Evolutionary conservation across 805 yeast species (phyloP).

Genomic region (Pachysolen tannophilus): DNA sequence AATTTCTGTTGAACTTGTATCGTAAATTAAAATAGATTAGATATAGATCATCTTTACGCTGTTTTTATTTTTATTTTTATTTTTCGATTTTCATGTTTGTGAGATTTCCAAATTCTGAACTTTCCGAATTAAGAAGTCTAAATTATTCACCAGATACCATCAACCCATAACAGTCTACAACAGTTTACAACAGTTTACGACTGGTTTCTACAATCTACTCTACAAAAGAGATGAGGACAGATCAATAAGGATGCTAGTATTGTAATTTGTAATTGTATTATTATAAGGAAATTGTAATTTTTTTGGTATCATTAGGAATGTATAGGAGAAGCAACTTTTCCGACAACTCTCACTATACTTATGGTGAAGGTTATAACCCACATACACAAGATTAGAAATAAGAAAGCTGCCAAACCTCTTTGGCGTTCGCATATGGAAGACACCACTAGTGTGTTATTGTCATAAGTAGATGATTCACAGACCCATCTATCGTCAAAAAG

Average conservation of each 20-base stretch:
- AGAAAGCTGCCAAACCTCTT: slow-evolving; percentile 66
- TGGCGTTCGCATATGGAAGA: slow-evolving; percentile 68
- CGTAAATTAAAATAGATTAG: no score
- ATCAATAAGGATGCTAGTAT: neutral
- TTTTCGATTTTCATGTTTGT: no score
- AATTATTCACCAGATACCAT: no score
- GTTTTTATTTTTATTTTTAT: no score
- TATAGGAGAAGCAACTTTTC: slow-evolving; percentile 37
- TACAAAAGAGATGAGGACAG: neutral
- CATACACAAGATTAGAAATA: slow-evolving; percentile 63
- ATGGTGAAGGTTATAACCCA: slow-evolving; percentile 87
- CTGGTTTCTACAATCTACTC: no score
- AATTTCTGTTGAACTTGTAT: no score
- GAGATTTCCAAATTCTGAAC: no score
- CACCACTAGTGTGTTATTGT: slow-evolving; percentile 26
- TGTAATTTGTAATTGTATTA: no score
- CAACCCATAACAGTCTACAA: no score
- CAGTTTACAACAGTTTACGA: no score
- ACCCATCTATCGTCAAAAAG: slow-evolving; percentile 80
- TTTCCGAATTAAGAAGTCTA: no score
- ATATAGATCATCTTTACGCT: no score
- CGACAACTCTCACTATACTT: slow-evolving; percentile 77
- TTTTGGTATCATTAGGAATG: neutral
- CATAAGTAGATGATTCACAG: slow-evolving; percentile 28
- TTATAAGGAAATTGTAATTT: neutral